Evolutionary conservation across 1,284 basidiomycete genomes (phyloP).

Genomic region (Ceratobasidium sp.): DNA sequence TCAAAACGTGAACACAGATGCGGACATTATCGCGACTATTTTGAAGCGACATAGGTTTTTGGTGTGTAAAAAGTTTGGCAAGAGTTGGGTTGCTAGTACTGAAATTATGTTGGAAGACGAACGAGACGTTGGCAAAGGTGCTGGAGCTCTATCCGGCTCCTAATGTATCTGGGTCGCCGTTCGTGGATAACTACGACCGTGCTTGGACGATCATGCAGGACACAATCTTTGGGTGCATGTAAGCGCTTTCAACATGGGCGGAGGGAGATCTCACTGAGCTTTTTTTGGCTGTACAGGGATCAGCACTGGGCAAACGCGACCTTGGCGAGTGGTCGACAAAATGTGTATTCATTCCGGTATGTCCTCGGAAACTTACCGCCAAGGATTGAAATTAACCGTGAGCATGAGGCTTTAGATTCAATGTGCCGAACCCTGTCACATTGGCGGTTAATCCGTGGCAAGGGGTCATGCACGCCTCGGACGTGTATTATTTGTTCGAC

Average conservation of each 20-base stretch:
- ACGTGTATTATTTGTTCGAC: conserved; percentile 63
- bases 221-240: conserved; percentile 65
- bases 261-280: neutral
- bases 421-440: conserved; percentile 61
- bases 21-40: conserved; percentile 59
- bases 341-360: conserved; percentile 59
- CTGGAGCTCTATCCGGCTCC: conserved; percentile 61
- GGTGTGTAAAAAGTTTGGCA: conserved; percentile 53
- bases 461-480: conserved; percentile 64
- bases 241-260: conserved; percentile 46
- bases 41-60: conserved; percentile 60
- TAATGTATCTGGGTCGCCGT: conserved; percentile 57
- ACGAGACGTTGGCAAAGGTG: conserved; percentile 58
- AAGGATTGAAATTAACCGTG: neutral
- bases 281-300: conserved; percentile 56
- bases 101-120: conserved; percentile 55
- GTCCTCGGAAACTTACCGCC: conserved; percentile 14
- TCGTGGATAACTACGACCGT: conserved; percentile 61
- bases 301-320: conserved; percentile 59
- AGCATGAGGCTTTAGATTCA: conserved; percentile 56
- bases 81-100: conserved; percentile 8
- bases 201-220: conserved; percentile 62
- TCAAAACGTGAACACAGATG: conserved; percentile 59
- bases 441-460: conserved; percentile 58
- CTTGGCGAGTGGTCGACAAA: conserved; percentile 55